phyloP scores from a whole-genome alignment of 345 rosid genomes.

The Salix purpurea region DNA sequence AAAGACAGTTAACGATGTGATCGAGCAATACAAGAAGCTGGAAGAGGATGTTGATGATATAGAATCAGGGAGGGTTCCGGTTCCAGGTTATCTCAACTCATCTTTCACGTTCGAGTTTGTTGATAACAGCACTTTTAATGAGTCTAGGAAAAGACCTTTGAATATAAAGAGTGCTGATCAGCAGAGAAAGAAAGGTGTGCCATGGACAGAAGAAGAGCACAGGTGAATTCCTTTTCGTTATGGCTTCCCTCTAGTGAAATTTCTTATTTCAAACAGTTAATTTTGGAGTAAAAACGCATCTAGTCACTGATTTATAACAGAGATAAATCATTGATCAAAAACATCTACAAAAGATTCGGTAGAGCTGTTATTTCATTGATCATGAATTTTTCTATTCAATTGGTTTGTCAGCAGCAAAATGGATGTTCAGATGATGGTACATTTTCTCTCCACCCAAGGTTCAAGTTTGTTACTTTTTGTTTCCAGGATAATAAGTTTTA shows the following conservation, averaged over 20 bases:
- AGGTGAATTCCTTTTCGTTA: constrained; percentile 40
- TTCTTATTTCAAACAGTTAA: not conserved
- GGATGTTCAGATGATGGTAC: not conserved
- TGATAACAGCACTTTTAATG: constrained; percentile 32
- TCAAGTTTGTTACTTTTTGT: not conserved
- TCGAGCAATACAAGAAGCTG: constrained; percentile 59
- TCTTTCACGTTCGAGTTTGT: constrained; percentile 38
- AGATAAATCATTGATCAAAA: not conserved
- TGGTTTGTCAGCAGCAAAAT: not conserved
- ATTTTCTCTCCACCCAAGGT: not conserved
- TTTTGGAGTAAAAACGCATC: not conserved
- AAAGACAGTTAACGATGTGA: constrained; percentile 64
- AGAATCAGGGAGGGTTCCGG: constrained; percentile 70
- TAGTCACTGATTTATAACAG: not conserved
- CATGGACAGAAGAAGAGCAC: constrained; percentile 98
- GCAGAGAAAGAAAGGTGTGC: constrained; percentile 88
- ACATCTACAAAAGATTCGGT: not conserved
- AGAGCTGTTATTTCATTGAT: not conserved
- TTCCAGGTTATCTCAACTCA: constrained; percentile 58
- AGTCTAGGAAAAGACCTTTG: constrained; percentile 45
- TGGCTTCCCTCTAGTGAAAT: not conserved
- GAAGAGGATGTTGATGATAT: constrained; percentile 66
- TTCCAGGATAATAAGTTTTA: not conserved
- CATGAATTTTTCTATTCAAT: not conserved
- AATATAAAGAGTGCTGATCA: constrained; percentile 51